These are phyloP conservation scores for Colletotrichum australisinense DNA, from an alignment of 2,329 filamentous ascomycete species.

Conservation along the genomic window DNA sequence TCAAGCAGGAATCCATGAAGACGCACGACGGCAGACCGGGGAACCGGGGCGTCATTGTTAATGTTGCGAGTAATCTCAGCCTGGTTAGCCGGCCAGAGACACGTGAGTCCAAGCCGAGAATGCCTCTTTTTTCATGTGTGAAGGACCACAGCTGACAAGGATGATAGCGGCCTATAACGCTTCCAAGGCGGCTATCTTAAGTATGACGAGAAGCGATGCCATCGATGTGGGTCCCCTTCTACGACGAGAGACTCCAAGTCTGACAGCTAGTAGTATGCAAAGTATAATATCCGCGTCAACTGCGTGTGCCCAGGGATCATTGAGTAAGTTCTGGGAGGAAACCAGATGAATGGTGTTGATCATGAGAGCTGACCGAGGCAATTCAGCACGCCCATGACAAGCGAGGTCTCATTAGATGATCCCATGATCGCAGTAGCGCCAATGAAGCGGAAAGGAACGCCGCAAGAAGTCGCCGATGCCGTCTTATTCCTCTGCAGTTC, in stretches of 20 bases:
- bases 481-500: conserved; percentile 56
- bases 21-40: conserved; percentile 56
- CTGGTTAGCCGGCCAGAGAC: conserved; percentile 54
- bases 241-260: neutral
- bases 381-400: conserved; percentile 54
- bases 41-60: conserved; percentile 55
- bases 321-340: conserved; percentile 41
- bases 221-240: conserved; percentile 50
- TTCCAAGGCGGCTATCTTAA: conserved; percentile 57
- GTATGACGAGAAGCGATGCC: conserved; percentile 59
- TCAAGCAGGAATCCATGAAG: conserved; percentile 52
- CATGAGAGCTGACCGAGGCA: neutral
- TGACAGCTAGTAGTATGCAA: conserved; percentile 49
- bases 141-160: neutral
- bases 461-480: conserved; percentile 59
- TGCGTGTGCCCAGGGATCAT: conserved; percentile 59
- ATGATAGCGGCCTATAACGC: conserved; percentile 55
- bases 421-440: conserved; percentile 47
- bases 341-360: neutral
- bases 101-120: conserved; percentile 44
- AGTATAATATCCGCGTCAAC: conserved; percentile 57
- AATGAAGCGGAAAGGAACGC: conserved; percentile 53
- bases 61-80: conserved; percentile 56
- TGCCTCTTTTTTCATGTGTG: neutral
- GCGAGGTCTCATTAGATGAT: conserved; percentile 47